These are phyloP conservation scores for Microbotryomycetes sp. DNA, from an alignment of 1,284 basidiomycete species.

Conservation along the genomic window DNA sequence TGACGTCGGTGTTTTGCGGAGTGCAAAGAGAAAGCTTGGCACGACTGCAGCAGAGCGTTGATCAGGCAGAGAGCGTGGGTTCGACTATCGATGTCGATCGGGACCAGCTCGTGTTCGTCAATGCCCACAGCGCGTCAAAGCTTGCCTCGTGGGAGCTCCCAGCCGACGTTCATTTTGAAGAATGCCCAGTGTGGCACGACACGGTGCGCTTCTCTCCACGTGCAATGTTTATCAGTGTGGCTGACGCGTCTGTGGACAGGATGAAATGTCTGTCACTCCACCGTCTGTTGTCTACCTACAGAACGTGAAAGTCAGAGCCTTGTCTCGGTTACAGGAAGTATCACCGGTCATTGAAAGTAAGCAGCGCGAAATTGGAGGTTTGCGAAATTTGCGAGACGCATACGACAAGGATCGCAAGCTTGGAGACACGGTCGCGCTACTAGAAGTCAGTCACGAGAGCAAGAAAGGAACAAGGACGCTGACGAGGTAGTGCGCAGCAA, in stretches of 20 bases:
- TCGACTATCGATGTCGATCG: slow-evolving; percentile 6
- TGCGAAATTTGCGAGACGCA: slow-evolving; percentile 49
- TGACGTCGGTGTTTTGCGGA: slow-evolving; percentile 1
- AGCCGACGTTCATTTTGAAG: slow-evolving; percentile 23
- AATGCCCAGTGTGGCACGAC: slow-evolving; percentile 27
- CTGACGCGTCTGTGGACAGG: slow-evolving; percentile 12
- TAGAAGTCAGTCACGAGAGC: slow-evolving; percentile 49
- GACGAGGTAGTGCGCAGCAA: slow-evolving; percentile 46
- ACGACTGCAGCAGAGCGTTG: neutral
- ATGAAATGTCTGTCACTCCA: slow-evolving; percentile 16
- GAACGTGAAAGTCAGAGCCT: slow-evolving; percentile 20
- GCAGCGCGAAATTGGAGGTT: slow-evolving; percentile 53
- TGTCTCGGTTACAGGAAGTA: slow-evolving; percentile 54
- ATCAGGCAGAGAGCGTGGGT: neutral
- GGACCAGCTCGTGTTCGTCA: slow-evolving; percentile 23
- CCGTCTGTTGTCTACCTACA: slow-evolving; percentile 15
- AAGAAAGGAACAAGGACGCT: neutral
- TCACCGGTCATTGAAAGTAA: slow-evolving; percentile 53
- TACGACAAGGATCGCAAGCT: slow-evolving; percentile 51
- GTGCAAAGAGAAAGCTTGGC: slow-evolving; percentile 9
- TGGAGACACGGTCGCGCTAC: slow-evolving; percentile 56
- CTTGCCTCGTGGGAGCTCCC: slow-evolving; percentile 20
- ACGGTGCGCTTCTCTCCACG: slow-evolving; percentile 7
- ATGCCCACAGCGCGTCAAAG: neutral
- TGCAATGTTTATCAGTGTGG: neutral